phyloP scores from a whole-genome alignment of 2,329 filamentous ascomycete species.

The Hirsutella minnesotensis region DNA sequence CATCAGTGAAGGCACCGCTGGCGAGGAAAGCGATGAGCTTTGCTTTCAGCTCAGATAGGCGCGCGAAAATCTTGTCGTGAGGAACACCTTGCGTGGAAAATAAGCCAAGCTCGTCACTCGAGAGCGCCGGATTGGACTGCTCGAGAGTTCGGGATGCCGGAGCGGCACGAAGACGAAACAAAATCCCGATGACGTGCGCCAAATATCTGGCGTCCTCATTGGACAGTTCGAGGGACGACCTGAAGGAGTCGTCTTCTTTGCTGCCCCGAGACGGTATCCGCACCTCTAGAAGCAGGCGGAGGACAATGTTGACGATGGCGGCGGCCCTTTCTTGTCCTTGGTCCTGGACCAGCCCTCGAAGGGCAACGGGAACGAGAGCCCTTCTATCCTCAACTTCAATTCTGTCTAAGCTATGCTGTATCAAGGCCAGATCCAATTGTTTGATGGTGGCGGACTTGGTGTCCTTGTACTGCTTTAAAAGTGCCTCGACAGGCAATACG shows the following conservation, averaged over 20 bases:
- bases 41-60: conserved; percentile 33
- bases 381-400: conserved; percentile 48
- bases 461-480: conserved; percentile 82
- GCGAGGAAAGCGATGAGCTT: conserved; percentile 61
- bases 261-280: conserved; percentile 65
- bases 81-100: conserved; percentile 32
- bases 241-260: conserved; percentile 62
- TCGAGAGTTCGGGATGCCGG: conserved; percentile 18
- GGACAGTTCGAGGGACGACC: conserved; percentile 52
- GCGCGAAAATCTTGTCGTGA: conserved; percentile 44
- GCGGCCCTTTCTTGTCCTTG: conserved; percentile 23
- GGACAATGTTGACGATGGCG: conserved; percentile 69
- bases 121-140: conserved; percentile 20
- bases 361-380: conserved; percentile 51
- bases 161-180: conserved; percentile 39
- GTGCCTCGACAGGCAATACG: conserved; percentile 68
- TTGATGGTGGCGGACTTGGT: conserved; percentile 62
- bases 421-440: conserved; percentile 79
- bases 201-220: conserved; percentile 62
- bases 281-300: conserved; percentile 62
- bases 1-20: conserved; percentile 74
- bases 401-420: conserved; percentile 62
- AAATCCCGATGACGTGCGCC: conserved; percentile 62
- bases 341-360: conserved; percentile 20
- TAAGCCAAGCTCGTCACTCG: conserved; percentile 15